Evolutionary conservation across 352 stramenopile genomes (phyloP).

Genomic region (Phytopythium montanum): DNA sequence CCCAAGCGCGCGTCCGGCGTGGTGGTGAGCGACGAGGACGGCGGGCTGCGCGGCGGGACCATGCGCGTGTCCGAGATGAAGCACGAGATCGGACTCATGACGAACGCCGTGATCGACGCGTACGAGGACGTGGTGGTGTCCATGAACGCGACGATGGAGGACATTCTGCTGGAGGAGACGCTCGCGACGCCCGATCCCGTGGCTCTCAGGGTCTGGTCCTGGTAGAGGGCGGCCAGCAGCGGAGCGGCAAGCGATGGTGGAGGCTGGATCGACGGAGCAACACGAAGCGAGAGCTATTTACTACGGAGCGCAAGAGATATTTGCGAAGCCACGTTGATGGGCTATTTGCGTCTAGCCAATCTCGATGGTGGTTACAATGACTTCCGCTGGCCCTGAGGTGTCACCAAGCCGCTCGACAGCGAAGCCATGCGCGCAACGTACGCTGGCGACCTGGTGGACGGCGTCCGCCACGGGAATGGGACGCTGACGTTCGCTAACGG

Average conservation of each 20-base stretch:
- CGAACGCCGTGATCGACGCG: constrained; percentile 46
- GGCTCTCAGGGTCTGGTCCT: constrained; percentile 3
- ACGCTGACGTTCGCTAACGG: constrained; percentile 58
- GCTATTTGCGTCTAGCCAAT: background rate
- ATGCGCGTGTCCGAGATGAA: constrained; percentile 12
- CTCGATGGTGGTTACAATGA: background rate
- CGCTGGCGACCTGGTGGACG: constrained; percentile 47
- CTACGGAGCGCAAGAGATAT: too few relatives aligned
- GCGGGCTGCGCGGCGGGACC: background rate
- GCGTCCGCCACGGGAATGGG: constrained; percentile 49
- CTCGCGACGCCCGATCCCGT: constrained; percentile 1
- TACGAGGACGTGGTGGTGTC: constrained; percentile 53
- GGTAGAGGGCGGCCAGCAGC: background rate
- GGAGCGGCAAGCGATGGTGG: background rate
- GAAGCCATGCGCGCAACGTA: constrained; percentile 43
- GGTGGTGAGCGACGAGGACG: constrained; percentile 5
- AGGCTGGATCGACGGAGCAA: background rate
- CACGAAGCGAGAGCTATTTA: background rate
- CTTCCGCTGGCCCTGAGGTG: too few relatives aligned
- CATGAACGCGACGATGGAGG: constrained; percentile 45
- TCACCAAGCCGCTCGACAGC: too few relatives aligned
- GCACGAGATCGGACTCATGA: constrained; percentile 39
- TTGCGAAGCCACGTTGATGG: too few relatives aligned
- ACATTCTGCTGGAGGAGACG: constrained; percentile 40
- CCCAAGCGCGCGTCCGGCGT: constrained; percentile 23